Conservation (phyloP, 805 yeast species). For the Candida namnaoensis region DNA sequence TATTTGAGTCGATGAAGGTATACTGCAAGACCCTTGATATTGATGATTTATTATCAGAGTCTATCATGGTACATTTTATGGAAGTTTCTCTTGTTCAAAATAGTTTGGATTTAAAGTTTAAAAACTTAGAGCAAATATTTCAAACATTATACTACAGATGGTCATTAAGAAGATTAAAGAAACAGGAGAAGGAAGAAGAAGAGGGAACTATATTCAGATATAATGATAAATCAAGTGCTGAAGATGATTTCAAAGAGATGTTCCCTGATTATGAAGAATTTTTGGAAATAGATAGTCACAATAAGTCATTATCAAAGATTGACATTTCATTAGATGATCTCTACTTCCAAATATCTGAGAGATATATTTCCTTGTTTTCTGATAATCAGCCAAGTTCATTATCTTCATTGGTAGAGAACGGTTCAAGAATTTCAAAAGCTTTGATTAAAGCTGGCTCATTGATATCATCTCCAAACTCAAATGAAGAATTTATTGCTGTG, state of each 20-base stretch:
- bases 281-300: conserved; percentile 23
- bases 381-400: conserved; percentile 10
- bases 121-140: conserved; percentile 36
- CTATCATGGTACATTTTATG: conserved; percentile 39
- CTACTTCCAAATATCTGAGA: conserved; percentile 37
- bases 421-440: conserved; percentile 24
- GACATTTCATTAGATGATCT: conserved; percentile 28
- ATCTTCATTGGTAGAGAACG: conserved; percentile 28
- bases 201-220: conserved; percentile 60
- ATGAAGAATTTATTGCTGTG: conserved; percentile 21
- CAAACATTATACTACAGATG: conserved; percentile 69
- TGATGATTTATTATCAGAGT: conserved; percentile 41
- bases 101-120: conserved; percentile 9
- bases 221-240: conserved; percentile 58
- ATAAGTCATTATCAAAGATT: conserved; percentile 4
- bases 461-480: conserved; percentile 11
- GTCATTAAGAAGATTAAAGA: conserved; percentile 63
- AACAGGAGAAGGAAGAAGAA: conserved; percentile 53
- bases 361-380: conserved; percentile 37
- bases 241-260: conserved; percentile 67
- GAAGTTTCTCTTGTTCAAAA: conserved; percentile 16
- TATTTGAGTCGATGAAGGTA: conserved; percentile 26
- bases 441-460: conserved; percentile 17
- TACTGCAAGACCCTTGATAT: conserved; percentile 31
- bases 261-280: conserved; percentile 86